Percentiles rank a stretch among this genome's conserved stretches.
Conservation (phyloP, 495 filamentous ascomycete genomes). For the Aspergillus biplanus region DNA sequence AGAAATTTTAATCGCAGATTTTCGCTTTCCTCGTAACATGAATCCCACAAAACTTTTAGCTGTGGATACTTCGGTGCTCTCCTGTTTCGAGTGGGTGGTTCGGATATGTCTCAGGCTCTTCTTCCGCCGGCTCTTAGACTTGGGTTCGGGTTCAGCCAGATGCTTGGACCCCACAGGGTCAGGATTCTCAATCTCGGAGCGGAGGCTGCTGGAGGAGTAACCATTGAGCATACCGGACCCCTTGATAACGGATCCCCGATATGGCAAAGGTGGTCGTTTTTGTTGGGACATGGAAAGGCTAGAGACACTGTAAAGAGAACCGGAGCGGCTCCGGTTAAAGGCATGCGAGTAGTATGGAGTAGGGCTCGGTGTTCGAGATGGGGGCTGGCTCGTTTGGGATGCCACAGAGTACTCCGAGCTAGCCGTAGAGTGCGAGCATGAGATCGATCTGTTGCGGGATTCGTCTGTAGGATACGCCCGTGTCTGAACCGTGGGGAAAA, state of each 20-base stretch:
- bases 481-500: slow-evolving; percentile 25
- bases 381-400: slow-evolving; percentile 28
- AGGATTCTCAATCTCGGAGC: slow-evolving; percentile 63
- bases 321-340: slow-evolving; percentile 30
- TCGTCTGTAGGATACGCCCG: slow-evolving; percentile 26
- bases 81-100: slow-evolving; percentile 6
- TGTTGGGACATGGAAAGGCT: slow-evolving; percentile 18
- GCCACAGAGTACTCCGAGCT: slow-evolving; percentile 23
- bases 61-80: slow-evolving; percentile 21
- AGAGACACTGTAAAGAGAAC: slow-evolving; percentile 33
- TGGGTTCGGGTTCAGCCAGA: slow-evolving; percentile 16
- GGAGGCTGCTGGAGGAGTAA: slow-evolving; percentile 63
- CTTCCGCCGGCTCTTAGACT: slow-evolving; percentile 22
- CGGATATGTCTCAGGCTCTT: slow-evolving; percentile 26
- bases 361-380: slow-evolving; percentile 30
- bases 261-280: slow-evolving; percentile 32
- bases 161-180: slow-evolving; percentile 12
- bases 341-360: slow-evolving; percentile 22
- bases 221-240: slow-evolving; percentile 71
- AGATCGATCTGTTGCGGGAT: slow-evolving; percentile 22
- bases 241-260: slow-evolving; percentile 36
- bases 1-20: slow-evolving; percentile 28
- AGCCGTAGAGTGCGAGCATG: slow-evolving; percentile 28
- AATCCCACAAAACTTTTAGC: slow-evolving; percentile 44
- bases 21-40: slow-evolving; percentile 37